These are phyloP conservation scores for Hondaea fermentalgiana DNA, from an alignment of 108 stramenopile genomes.

Conservation along the genomic window DNA sequence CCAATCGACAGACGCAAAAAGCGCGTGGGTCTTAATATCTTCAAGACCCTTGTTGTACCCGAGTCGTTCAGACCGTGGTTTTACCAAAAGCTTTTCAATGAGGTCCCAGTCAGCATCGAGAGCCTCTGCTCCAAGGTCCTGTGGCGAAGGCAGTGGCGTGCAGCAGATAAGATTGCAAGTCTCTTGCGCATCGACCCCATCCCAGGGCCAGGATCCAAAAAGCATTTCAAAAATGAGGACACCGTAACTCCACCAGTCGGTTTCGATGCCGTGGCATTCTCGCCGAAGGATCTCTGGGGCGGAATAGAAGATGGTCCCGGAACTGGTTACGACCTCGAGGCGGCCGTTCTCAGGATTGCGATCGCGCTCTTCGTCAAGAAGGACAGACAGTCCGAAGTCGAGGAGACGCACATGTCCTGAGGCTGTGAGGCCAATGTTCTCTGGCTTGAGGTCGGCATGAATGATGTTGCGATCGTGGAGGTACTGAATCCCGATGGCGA, in stretches of 20 bases:
- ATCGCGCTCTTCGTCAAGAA: neutral
- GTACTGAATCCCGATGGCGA: conserved; percentile 72
- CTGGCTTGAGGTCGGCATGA: conserved; percentile 82
- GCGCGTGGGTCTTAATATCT: neutral
- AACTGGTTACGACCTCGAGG: neutral
- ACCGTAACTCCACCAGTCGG: neutral
- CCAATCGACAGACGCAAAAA: neutral
- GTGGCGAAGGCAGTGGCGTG: neutral
- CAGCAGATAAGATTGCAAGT: neutral
- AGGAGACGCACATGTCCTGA: conserved; percentile 86
- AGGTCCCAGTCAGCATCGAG: neutral
- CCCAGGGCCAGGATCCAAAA: neutral
- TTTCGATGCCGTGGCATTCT: neutral
- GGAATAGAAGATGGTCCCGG: neutral
- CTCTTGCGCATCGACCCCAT: neutral
- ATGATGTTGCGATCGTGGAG: conserved; percentile 75
- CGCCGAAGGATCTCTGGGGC: neutral
- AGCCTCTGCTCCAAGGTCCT: neutral
- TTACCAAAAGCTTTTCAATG: neutral
- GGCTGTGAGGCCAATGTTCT: conserved; percentile 85
- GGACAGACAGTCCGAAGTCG: conserved; percentile 66
- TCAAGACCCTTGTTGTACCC: neutral
- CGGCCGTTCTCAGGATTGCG: neutral
- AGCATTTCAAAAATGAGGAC: neutral
- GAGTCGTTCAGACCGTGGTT: neutral